Evolutionary conservation across 345 rosid genomes (phyloP).

Genomic region (Populus pruinosa): DNA sequence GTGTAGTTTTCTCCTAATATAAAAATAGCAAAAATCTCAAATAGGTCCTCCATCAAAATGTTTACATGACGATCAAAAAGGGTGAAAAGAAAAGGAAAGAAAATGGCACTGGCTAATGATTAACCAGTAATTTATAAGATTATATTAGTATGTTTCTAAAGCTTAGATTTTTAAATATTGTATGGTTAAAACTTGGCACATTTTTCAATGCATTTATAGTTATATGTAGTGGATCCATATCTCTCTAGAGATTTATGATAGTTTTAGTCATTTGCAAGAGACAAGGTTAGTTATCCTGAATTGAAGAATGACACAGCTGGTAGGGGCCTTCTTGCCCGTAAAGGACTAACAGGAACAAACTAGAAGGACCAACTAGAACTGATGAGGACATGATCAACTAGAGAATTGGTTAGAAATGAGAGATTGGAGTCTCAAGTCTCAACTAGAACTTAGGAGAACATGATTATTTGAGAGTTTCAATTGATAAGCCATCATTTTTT

Average conservation of each 20-base stretch:
- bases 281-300: too few species aligned
- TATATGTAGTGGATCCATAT: too few species aligned
- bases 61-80: background rate
- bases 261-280: too few species aligned
- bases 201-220: too few species aligned
- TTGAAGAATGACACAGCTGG: background rate
- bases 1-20: background rate
- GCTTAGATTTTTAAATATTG: too few species aligned
- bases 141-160: too few species aligned
- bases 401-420: background rate
- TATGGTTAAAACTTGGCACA: too few species aligned
- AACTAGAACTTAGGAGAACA: background rate
- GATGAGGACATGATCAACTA: background rate
- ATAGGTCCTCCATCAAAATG: background rate
- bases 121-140: too few species aligned
- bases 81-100: background rate
- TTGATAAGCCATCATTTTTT: background rate
- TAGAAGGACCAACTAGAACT: background rate
- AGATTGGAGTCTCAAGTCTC: background rate
- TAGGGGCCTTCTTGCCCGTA: background rate
- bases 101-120: too few species aligned
- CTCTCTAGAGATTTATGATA: too few species aligned
- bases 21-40: background rate
- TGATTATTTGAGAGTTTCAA: background rate
- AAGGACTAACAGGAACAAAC: background rate